phyloP scores from a whole-genome alignment of 345 rosid species.

The Sisymbrium altissimum region DNA sequence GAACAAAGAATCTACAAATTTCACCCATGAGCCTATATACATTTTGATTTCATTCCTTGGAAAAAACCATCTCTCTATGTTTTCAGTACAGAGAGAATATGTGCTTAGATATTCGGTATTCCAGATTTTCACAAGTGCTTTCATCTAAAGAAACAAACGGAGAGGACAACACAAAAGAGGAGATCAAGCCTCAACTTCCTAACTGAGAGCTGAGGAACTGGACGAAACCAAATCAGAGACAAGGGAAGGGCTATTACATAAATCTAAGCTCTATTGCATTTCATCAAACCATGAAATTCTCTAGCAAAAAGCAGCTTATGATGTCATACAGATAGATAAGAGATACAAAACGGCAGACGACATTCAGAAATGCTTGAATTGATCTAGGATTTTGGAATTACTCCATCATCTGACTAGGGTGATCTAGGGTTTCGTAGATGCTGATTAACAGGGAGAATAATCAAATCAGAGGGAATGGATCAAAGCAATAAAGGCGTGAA shows the following conservation, averaged over 20 bases:
- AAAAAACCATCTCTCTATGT: neutral
- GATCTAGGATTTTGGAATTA: neutral
- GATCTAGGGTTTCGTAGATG: slow-evolving; percentile 9
- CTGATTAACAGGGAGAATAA: neutral
- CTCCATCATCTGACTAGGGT: neutral
- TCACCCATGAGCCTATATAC: neutral
- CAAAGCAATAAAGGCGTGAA: neutral
- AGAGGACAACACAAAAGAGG: neutral
- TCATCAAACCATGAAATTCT: neutral
- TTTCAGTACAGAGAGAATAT: neutral
- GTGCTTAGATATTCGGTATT: too few species aligned
- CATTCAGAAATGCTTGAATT: neutral
- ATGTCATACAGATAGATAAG: neutral
- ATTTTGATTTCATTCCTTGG: neutral
- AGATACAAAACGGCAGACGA: too few species aligned
- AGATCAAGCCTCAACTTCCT: neutral
- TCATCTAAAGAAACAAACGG: neutral
- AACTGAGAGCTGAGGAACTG: neutral
- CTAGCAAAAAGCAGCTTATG: neutral
- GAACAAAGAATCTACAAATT: neutral
- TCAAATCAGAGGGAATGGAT: neutral
- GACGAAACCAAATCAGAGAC: neutral
- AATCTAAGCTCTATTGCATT: neutral
- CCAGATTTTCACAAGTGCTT: too few species aligned
- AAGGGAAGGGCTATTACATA: neutral